Evolutionary conservation across 345 rosid species (phyloP).

Genomic region (Lepidium didymum): DNA sequence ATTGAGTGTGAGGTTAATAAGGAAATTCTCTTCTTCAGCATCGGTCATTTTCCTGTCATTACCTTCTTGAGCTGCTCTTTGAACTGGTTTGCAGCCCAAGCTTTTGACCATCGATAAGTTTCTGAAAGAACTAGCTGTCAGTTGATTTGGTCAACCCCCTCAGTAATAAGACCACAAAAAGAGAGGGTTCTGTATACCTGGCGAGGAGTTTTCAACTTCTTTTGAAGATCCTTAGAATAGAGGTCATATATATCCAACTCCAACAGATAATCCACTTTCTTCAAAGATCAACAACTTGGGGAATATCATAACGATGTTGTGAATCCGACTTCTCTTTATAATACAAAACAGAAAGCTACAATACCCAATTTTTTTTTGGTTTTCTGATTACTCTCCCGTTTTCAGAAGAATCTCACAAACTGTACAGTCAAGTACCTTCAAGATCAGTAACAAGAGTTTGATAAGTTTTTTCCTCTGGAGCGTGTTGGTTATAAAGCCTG

Average conservation of each 20-base stretch:
- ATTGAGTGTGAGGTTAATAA: neutral
- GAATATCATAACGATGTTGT: neutral
- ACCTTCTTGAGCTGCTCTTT: slow-evolving; percentile 37
- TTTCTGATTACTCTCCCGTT: slow-evolving; percentile 92
- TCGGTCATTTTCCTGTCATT: slow-evolving; percentile 66
- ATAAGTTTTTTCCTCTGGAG: neutral
- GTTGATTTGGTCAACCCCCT: neutral
- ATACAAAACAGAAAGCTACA: neutral
- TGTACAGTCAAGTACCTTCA: slow-evolving; percentile 86
- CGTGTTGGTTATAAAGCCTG: neutral
- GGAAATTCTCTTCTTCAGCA: slow-evolving; percentile 46
- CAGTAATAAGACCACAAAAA: neutral
- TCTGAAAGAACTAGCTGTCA: slow-evolving; percentile 28
- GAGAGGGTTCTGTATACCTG: slow-evolving; percentile 36
- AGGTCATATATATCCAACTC: slow-evolving; percentile 80
- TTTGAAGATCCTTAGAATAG: slow-evolving; percentile 71
- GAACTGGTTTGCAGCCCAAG: slow-evolving; percentile 62
- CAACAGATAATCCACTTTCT: slow-evolving; percentile 97
- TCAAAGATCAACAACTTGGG: slow-evolving; percentile 16
- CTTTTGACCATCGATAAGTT: slow-evolving; percentile 71
- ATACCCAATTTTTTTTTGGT: slow-evolving; percentile 91
- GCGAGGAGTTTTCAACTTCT: slow-evolving; percentile 75
- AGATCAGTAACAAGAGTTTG: slow-evolving; percentile 9
- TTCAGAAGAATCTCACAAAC: slow-evolving; percentile 97
- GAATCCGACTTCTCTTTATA: neutral